Base-by-base conservation (phyloP, 2,329 filamentous ascomycete genomes). In the Fusarium sp. region DNA sequence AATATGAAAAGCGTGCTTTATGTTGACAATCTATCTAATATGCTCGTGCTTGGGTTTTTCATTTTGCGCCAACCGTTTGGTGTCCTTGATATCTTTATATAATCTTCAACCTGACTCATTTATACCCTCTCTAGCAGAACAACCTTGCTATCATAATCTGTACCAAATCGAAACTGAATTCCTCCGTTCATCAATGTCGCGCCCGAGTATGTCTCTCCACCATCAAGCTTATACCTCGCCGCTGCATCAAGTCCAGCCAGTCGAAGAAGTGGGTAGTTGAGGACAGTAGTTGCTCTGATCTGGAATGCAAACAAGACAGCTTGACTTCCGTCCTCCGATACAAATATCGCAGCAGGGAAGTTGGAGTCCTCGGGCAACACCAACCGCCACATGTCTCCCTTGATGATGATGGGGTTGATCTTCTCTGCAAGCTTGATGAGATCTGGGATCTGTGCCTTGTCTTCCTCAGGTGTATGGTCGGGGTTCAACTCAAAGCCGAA, bases 401-500 rank as follows among this genome's bases (percentile, higher is more conserved):
- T 80, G 59, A 91, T 83, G 7, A 92, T 83, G 25, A 91, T 82
- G 0, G 89, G 89, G 64, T 89, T 91, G 52, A 91, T 82, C 57
- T 83, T 83, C 64, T 89, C 86, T 4, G 88, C 86, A 10, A 87
- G 81, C 0, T 79, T 81, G 64, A 92, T 86, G 4, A 92, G 81
- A 0, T 76, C 82, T 0, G 90, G 89, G 2, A 92, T 83, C 35
- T 83, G 82, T 1, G 80, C 83, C 51, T 81, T 83, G n/a, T 92
- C 90, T 18, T 85, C 85, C 0, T 82, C 82, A 0, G 80, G 79
- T 10, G 90, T 84, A 12, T 86, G 82, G 0, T 80, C 80, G 0
- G 90, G 90, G 74, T 91, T 84, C 12, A 92, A 84, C 76, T 92
- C 90, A 16, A 92, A 84, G 0, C 90, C 90, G 72, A 92, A 92